Evolutionary conservation across 805 yeast species (phyloP), one percentile per base, ranked within the genome.

Genomic region (Pichia nakasei): DNA sequence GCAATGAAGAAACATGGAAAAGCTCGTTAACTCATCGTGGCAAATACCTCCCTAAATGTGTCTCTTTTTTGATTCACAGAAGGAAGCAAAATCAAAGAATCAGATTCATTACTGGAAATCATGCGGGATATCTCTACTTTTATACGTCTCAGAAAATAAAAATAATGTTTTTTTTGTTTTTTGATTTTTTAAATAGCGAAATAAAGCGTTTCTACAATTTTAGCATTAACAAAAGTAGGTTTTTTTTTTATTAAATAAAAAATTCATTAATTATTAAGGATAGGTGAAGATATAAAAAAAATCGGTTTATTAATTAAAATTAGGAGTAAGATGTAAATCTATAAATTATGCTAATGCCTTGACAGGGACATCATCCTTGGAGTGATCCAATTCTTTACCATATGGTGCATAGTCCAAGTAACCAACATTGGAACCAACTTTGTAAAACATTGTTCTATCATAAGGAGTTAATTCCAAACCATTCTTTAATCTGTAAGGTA

Each of bases 1-100:
- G 82, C 82, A 76, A 75, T 80, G 80, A 64, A 68, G 63, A 66
- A 70, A 74, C 78, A 74, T 73, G 79, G 72, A 68, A 68, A 68
- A 70, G 48, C 70, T 64, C 76, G 70, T 73, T 69, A 70, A 63
- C 73, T 65, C 80, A 80, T 67, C 82, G 82, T 76, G 82, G 82
- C 82, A 76, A 73, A 72, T 66, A 66, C 73, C 78, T 76, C 81
- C 69, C 55, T 54, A 38, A 55, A 39, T 29, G 44, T 41, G 48
- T 57, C 60, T 60, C 62, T 75, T 75, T 76, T 76, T 76, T 75
- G 80, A 75, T 75, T 75, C 69, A 60, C 59, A 54, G 57, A 57
- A 58, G 54, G 47, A 48, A 38, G 22, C 22, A 39, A 15, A 15
- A n/a, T 20, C 22, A 32, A 20, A 15, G 18, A 27, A n/a, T n/a